Percentiles rank a stretch among this genome's conserved stretches.
These are phyloP conservation scores for Lentinula novae-zelandiae DNA, from an alignment of 1,284 basidiomycete genomes.

Conservation along the genomic window DNA sequence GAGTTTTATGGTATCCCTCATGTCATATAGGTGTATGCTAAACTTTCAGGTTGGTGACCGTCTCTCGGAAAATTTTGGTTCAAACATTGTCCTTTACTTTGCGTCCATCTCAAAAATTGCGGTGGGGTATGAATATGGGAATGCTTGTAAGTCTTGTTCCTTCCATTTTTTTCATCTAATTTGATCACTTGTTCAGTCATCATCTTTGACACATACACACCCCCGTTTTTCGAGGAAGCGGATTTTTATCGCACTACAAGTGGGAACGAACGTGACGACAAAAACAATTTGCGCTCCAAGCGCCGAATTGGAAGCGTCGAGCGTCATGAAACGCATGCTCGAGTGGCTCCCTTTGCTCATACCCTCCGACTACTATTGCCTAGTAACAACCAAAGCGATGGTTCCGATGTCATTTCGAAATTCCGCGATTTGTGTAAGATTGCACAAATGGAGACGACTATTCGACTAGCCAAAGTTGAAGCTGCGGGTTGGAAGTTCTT, in stretches of 20 bases:
- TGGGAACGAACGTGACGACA: constrained; percentile 33
- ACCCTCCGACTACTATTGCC: constrained; percentile 61
- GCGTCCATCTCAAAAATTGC: constrained; percentile 56
- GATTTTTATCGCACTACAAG: constrained; percentile 50
- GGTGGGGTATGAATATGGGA: constrained; percentile 45
- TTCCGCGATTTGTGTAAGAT: constrained; percentile 52
- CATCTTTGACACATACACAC: constrained; percentile 61
- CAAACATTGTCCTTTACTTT: constrained; percentile 52
- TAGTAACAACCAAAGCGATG: constrained; percentile 27
- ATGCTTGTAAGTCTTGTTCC: constrained; percentile 33
- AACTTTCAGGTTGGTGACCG: constrained; percentile 49
- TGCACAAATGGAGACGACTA: constrained; percentile 39
- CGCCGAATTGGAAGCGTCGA: constrained; percentile 49
- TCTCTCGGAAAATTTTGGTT: constrained; percentile 44
- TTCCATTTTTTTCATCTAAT: constrained; percentile 15
- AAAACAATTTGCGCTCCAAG: constrained; percentile 36
- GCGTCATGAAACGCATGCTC: constrained; percentile 43
- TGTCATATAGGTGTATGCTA: background rate
- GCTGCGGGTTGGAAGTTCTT: constrained; percentile 50
- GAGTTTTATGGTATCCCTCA: constrained; percentile 17
- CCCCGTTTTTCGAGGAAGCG: constrained; percentile 57
- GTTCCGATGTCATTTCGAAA: constrained; percentile 34
- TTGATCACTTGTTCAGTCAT: constrained; percentile 43
- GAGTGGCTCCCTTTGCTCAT: constrained; percentile 60
- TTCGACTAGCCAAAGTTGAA: constrained; percentile 37